A percentile compares a stretch with the other conserved stretches of the same genome.
Conservation (phyloP, 1,284 basidiomycete genomes). For the Chondrostereum purpureum region DNA sequence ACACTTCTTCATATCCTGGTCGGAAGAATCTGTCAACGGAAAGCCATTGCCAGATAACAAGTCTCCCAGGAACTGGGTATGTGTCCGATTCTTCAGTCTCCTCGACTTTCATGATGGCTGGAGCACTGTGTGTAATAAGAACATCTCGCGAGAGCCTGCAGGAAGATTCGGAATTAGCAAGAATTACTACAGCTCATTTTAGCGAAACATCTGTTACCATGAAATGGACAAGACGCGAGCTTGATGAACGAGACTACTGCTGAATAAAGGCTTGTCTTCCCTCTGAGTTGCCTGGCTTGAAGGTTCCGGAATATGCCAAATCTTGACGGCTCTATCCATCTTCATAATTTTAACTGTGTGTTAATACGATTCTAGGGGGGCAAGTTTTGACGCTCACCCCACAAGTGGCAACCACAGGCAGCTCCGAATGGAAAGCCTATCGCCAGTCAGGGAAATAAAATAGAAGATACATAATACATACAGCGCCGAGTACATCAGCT, state of each 20-base stretch:
- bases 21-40: slow-evolving; percentile 62
- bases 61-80: slow-evolving; percentile 39
- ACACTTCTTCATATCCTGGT: slow-evolving; percentile 24
- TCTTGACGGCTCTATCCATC: slow-evolving; percentile 68
- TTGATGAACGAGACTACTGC: slow-evolving; percentile 55
- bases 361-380: not conserved
- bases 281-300: slow-evolving; percentile 33
- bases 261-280: slow-evolving; percentile 72
- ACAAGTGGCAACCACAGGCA: slow-evolving; percentile 65
- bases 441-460: slow-evolving; percentile 1
- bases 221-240: slow-evolving; percentile 56
- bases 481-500: slow-evolving; percentile 59
- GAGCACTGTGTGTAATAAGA: slow-evolving; percentile 53
- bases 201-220: slow-evolving; percentile 43
- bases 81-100: slow-evolving; percentile 19
- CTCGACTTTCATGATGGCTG: slow-evolving; percentile 38
- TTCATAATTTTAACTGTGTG: slow-evolving; percentile 21
- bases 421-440: slow-evolving; percentile 58
- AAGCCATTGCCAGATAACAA: slow-evolving; percentile 64
- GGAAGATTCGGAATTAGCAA: too few relatives aligned
- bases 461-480: slow-evolving; percentile 29
- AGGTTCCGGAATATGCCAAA: slow-evolving; percentile 44
- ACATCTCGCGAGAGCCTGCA: slow-evolving; percentile 57
- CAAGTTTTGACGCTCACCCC: slow-evolving; percentile 41
- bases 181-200: too few relatives aligned